Base-by-base conservation (phyloP, 768 basidiomycete species). In the Mycena pura region DNA sequence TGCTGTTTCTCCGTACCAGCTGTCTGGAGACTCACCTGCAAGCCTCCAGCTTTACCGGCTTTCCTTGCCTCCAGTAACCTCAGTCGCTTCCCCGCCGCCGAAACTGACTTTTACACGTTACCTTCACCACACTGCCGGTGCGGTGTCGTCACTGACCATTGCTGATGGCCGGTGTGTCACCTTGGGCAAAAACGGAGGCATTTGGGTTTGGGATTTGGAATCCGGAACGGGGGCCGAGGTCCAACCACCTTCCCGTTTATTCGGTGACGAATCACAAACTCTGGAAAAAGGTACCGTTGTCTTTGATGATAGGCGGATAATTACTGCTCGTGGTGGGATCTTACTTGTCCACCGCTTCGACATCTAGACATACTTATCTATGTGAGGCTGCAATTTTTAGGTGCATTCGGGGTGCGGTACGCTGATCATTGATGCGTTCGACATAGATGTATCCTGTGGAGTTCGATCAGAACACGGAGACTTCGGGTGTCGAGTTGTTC, bases 121-220 rank as follows among this genome's bases (percentile, higher is more conserved):
- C 50, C 73, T 94, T 44, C 81, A 88, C 67, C 92, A 93, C 7
- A 91, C 90, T 46, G 76, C 78, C 1, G 87, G 88, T 8, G 84
- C 88, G 6, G 81, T 92, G 22, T 82, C 82, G 5, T 83, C 89
- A 5, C 80, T 94, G 21, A 83, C 89, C 15, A 78, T 94, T 32
- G 86, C 92, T 27, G 92, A 94, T 72, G 92, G 92, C 22, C 85
- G 92, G 3, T 94, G 92, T 64, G 89, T 94, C 27, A 89, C 90
- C 68, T 74, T 93, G 19, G 86, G 89, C 9, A 74, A 74, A 31
- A 86, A 91, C 70, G 91, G 91, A 38, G 84, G 84, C 66, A 82
- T 94, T 40, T 92, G 91, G 90, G 89, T 92, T 3, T 94, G 92
- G 92, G 92, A 94, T 74, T 78, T 94, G 29, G 92, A 94, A 71